Evolutionary conservation across 1,284 basidiomycete species (phyloP).

Genomic region (Malassezia globosa): DNA sequence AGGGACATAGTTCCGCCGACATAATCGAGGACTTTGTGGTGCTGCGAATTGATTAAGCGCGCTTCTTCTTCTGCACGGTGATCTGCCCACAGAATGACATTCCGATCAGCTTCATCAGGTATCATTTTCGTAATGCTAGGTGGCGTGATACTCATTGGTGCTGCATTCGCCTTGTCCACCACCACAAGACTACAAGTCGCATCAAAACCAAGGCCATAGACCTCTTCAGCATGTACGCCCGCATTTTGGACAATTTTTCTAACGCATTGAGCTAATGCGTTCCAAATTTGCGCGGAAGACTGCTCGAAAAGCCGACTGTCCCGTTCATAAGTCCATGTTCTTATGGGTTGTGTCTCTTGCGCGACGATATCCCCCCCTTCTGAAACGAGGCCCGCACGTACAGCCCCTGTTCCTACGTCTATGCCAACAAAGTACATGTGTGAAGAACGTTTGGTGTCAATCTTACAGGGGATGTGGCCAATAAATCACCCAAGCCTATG

Average conservation of each 20-base stretch:
- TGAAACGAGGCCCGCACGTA: slow-evolving; percentile 71
- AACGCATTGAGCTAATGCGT: slow-evolving; percentile 61
- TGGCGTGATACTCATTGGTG: slow-evolving; percentile 68
- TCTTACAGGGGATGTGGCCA: too few species aligned
- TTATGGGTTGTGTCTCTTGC: slow-evolving; percentile 64
- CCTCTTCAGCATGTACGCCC: slow-evolving; percentile 55
- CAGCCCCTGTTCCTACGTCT: slow-evolving; percentile 80
- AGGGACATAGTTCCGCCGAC: slow-evolving; percentile 87
- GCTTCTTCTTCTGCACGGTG: slow-evolving; percentile 89
- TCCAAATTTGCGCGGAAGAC: slow-evolving; percentile 63
- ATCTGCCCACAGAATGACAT: slow-evolving; percentile 52
- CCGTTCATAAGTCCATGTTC: slow-evolving; percentile 68
- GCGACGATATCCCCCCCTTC: slow-evolving; percentile 65
- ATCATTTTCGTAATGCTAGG: too few species aligned
- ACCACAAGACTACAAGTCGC: slow-evolving; percentile 94
- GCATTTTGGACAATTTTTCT: slow-evolving; percentile 59
- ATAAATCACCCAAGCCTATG: too few species aligned
- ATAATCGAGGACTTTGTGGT: slow-evolving; percentile 76
- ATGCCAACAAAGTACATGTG: slow-evolving; percentile 53
- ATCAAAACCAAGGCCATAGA: slow-evolving; percentile 89
- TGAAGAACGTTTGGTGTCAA: too few species aligned
- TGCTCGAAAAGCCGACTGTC: slow-evolving; percentile 94
- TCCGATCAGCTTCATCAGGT: slow-evolving; percentile 20
- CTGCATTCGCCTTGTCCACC: slow-evolving; percentile 55
- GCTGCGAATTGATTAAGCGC: slow-evolving; percentile 72